Conservation (phyloP, 768 basidiomycete species). For the Calvatia gigantea region DNA sequence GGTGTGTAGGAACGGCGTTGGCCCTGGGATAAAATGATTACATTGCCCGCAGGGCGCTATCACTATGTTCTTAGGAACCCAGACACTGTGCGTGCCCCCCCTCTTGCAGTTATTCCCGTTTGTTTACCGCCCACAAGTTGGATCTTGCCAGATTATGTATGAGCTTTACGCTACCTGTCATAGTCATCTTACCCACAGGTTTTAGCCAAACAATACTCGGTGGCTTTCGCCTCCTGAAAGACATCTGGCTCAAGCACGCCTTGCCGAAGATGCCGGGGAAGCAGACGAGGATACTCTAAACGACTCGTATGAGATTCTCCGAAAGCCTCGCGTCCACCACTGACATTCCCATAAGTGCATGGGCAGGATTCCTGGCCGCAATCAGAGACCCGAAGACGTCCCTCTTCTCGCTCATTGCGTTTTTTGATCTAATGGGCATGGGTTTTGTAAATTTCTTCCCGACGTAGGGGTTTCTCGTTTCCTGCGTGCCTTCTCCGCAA, state of each 20-base stretch:
- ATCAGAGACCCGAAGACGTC: slow-evolving; percentile 51
- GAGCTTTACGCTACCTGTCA: slow-evolving; percentile 16
- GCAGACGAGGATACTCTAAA: slow-evolving; percentile 56
- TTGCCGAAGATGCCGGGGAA: slow-evolving; percentile 67
- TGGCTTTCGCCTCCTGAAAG: slow-evolving; percentile 52
- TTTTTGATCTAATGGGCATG: slow-evolving; percentile 48
- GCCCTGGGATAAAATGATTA: background rate
- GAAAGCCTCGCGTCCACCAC: background rate
- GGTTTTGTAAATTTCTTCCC: slow-evolving; percentile 63
- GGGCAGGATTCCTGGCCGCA: slow-evolving; percentile 52
- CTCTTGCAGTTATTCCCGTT: background rate
- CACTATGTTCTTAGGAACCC: slow-evolving; percentile 56
- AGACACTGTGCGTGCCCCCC: slow-evolving; percentile 40
- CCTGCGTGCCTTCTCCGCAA: background rate
- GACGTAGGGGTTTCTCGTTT: slow-evolving; percentile 27
- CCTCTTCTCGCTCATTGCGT: slow-evolving; percentile 51
- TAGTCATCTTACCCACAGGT: background rate
- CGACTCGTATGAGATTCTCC: slow-evolving; percentile 47
- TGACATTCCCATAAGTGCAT: slow-evolving; percentile 30
- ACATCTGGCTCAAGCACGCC: slow-evolving; percentile 59
- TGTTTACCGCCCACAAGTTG: slow-evolving; percentile 32
- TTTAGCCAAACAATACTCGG: slow-evolving; percentile 56
- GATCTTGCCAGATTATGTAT: slow-evolving; percentile 56
- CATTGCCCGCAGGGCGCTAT: slow-evolving; percentile 46
- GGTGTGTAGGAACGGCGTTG: slow-evolving; percentile 25